Evolutionary conservation across 495 filamentous ascomycete species (phyloP), one percentile per base, ranked within the genome.

Genomic region (Cudoniella acicularis): DNA sequence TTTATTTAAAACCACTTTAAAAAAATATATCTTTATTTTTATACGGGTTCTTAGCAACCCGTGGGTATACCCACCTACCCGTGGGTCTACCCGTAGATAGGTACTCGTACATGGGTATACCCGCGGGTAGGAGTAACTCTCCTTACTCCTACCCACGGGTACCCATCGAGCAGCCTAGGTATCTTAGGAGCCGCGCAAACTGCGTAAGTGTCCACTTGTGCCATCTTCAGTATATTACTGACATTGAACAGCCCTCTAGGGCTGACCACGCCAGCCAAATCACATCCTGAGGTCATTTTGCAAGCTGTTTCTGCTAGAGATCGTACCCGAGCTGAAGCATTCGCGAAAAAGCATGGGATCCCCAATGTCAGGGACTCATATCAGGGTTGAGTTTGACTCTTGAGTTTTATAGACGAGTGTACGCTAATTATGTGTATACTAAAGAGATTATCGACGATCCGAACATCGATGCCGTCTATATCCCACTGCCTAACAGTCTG

Each of bases 281-380:
- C 74, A 4, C 84, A 87, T 64, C 73, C 83, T 0, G 84, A 84
- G 41, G 79, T 85, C 25, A 71, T 83, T 17, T 56, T 89, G 25
- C 72, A 72, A 1, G 78, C 78, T 1, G 76, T 89, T 0, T 80
- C 84, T 2, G 79, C 83, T 10, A 74, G 83, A 18, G 77, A 84
- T 57, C 64, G 54, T 8, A 64, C 65, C 4, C 77, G 73, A 53
- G 84, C 84, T 0, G 67, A 77, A 51, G 69, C 68, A 0, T 87
- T 77, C 64, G 84, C 85, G 1, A 78, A 79, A 64, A 77, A 75
- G 52, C 73, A 87, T 61, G 68, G 69, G 10, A 86, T 89, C 51
- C 76, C 77, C 0, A 69, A 78, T 10, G 80, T 84, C 0, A 73
- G 79, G 26, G 63, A 68, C 18, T 69, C 67, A 3, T 81, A 82